These are phyloP conservation scores for Sporobolomyces phaffii DNA, from an alignment of 768 basidiomycete genomes.

Conservation along the genomic window DNA sequence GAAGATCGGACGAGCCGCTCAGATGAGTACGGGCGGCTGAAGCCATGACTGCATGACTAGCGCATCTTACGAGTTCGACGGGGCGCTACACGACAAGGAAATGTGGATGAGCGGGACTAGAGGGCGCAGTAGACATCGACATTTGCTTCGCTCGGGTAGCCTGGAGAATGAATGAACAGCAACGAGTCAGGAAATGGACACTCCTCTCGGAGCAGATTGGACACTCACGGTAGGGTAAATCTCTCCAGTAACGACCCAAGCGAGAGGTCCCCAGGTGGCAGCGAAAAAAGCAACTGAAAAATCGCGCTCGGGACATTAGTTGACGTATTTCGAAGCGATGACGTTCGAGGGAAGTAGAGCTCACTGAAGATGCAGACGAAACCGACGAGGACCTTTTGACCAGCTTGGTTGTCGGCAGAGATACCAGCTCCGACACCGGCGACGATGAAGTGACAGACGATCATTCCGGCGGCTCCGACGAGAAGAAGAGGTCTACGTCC, in stretches of 20 bases:
- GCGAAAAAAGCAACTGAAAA: slow-evolving; percentile 42
- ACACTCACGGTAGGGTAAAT: slow-evolving; percentile 75
- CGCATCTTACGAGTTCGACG: too few species aligned
- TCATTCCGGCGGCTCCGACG: slow-evolving; percentile 72
- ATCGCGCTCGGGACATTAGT: too few species aligned
- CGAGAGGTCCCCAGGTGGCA: slow-evolving; percentile 64
- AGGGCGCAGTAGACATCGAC: slow-evolving; percentile 63
- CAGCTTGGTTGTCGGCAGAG: slow-evolving; percentile 50
- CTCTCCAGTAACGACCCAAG: slow-evolving; percentile 53
- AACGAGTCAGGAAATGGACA: too few species aligned
- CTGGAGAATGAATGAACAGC: too few species aligned
- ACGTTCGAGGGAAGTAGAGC: too few species aligned
- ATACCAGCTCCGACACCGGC: slow-evolving; percentile 56
- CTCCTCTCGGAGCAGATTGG: too few species aligned
- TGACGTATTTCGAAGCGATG: too few species aligned
- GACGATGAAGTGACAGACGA: slow-evolving; percentile 72
- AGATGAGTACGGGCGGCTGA: too few species aligned
- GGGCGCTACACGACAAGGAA: too few species aligned
- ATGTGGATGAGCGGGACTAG: too few species aligned
- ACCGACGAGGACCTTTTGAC: slow-evolving; percentile 42
- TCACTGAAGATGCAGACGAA: slow-evolving; percentile 29
- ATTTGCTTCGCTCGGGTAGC: slow-evolving; percentile 64
- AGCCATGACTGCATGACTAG: too few species aligned
- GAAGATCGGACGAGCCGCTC: too few species aligned
- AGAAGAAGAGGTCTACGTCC: slow-evolving; percentile 49